A percentile compares a stretch with the other conserved stretches of the same genome.
Conservation (phyloP, 75 land plant species). For the Adiantum capillusveneris region DNA sequence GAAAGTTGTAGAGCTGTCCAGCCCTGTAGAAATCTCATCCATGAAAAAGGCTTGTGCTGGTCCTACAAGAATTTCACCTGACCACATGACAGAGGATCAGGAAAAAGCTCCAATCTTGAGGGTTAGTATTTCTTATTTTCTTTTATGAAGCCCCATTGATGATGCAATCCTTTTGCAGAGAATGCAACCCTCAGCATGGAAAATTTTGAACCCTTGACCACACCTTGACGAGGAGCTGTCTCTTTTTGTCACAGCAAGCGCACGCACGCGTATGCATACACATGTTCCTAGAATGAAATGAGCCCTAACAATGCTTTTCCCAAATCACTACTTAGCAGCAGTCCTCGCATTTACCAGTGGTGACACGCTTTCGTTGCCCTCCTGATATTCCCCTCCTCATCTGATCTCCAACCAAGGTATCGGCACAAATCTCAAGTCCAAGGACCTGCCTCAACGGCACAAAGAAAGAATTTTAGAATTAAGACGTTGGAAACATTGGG, state of each 20-base stretch:
- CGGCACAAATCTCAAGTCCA: conserved; percentile 70
- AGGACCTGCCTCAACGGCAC: conserved; percentile 41
- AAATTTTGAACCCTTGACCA: too few species aligned
- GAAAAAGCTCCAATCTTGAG: too few species aligned
- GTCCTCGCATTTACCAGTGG: conserved; percentile 48
- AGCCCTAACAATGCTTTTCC: background rate
- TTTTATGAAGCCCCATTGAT: background rate
- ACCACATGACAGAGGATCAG: too few species aligned
- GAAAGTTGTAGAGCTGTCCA: conserved; percentile 82
- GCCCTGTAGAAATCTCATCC: conserved; percentile 87
- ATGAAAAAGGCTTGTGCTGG: conserved; percentile 69
- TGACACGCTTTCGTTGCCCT: conserved; percentile 78
- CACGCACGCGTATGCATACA: conserved; percentile 17
- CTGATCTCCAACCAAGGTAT: conserved; percentile 82
- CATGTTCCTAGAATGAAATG: conserved; percentile 2
- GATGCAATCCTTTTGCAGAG: conserved; percentile 33
- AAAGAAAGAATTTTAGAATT: too few species aligned
- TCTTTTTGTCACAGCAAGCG: conserved; percentile 10
- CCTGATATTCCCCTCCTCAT: conserved; percentile 90
- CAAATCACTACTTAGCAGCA: too few species aligned
- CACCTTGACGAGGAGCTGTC: too few species aligned
- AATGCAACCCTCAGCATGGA: too few species aligned
- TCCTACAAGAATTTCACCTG: conserved; percentile 84
- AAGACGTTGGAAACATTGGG: too few species aligned
- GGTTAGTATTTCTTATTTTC: background rate